Conservation (phyloP, 2,329 filamentous ascomycete species). For the Helicocarpus griseus region DNA sequence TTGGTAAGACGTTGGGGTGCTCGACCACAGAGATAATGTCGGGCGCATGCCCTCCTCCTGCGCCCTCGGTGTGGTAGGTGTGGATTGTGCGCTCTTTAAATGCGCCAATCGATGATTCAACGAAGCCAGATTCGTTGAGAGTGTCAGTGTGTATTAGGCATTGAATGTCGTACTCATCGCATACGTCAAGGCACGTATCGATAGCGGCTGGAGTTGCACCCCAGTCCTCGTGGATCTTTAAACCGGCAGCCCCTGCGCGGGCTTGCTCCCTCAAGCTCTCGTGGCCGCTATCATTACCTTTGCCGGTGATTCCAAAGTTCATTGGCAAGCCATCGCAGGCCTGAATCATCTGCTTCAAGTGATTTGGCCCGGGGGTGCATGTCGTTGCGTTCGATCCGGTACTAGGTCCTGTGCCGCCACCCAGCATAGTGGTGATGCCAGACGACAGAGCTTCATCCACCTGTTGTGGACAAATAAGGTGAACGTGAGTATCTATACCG, state of each 20-base stretch:
- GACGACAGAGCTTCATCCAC: slow-evolving; percentile 71
- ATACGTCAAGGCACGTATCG: slow-evolving; percentile 73
- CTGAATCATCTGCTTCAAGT: slow-evolving; percentile 83
- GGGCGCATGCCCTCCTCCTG: slow-evolving; percentile 86
- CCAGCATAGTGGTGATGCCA: slow-evolving; percentile 82
- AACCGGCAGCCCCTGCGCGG: slow-evolving; percentile 71
- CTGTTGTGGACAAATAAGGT: slow-evolving; percentile 93
- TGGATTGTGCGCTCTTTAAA: slow-evolving; percentile 85
- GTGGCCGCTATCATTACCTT: slow-evolving; percentile 75
- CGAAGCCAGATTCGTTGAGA: slow-evolving; percentile 93
- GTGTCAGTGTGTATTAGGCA: slow-evolving; percentile 94
- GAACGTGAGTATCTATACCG: slow-evolving; percentile 81
- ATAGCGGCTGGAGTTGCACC: slow-evolving; percentile 85
- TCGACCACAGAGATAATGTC: slow-evolving; percentile 94
- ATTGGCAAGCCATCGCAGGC: slow-evolving; percentile 71
- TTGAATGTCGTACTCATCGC: slow-evolving; percentile 85
- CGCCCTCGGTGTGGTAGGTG: slow-evolving; percentile 94
- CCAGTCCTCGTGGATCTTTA: slow-evolving; percentile 97
- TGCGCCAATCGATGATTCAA: slow-evolving; percentile 78
- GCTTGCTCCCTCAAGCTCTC: slow-evolving; percentile 68
- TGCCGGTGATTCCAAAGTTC: slow-evolving; percentile 85
- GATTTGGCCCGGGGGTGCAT: slow-evolving; percentile 76
- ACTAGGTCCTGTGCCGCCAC: slow-evolving; percentile 85
- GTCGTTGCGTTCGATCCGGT: slow-evolving; percentile 88
- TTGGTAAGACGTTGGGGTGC: slow-evolving; percentile 77